phyloP scores from a whole-genome alignment of 2,329 filamentous ascomycete species.

The Penicillium rolfsii region DNA sequence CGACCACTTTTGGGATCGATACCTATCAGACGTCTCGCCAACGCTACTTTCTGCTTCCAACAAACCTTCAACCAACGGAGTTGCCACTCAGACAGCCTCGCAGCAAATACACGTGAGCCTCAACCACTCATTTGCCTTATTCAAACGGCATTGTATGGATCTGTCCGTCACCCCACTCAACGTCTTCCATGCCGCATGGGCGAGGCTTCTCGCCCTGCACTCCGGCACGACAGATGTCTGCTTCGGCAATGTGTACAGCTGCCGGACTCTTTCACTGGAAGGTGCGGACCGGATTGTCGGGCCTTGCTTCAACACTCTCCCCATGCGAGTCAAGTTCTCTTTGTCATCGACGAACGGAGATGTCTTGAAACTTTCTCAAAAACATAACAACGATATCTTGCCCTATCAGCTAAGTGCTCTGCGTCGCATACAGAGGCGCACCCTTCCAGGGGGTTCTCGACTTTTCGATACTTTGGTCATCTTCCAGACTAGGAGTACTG shows the following conservation, averaged over 20 bases:
- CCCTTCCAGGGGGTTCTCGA: constrained; percentile 51
- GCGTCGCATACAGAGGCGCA: constrained; percentile 66
- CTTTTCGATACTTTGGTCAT: constrained; percentile 83
- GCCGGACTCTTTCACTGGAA: constrained; percentile 68
- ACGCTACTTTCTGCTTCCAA: constrained; percentile 34
- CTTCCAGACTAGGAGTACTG: constrained; percentile 64
- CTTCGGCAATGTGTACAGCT: constrained; percentile 85
- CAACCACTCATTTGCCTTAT: constrained; percentile 45
- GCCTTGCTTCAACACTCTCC: constrained; percentile 90
- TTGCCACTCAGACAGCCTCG: constrained; percentile 15
- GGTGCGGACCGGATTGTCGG: constrained; percentile 74
- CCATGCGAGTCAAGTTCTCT: constrained; percentile 64
- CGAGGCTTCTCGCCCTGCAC: constrained; percentile 62
- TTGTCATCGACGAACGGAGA: constrained; percentile 56
- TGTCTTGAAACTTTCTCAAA: constrained; percentile 64
- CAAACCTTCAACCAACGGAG: not conserved
- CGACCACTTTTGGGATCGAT: constrained; percentile 67
- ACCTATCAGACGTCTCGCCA: constrained; percentile 59
- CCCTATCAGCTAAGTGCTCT: constrained; percentile 75
- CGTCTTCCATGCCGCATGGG: constrained; percentile 74
- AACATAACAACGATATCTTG: constrained; percentile 63
- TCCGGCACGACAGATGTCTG: constrained; percentile 68
- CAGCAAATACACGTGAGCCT: constrained; percentile 27
- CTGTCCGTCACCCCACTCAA: constrained; percentile 67
- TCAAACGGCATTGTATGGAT: constrained; percentile 56